These are phyloP conservation scores for Phlebiopsis flavidoalba DNA, from an alignment of 768 basidiomycete species.

Conservation along the genomic window DNA sequence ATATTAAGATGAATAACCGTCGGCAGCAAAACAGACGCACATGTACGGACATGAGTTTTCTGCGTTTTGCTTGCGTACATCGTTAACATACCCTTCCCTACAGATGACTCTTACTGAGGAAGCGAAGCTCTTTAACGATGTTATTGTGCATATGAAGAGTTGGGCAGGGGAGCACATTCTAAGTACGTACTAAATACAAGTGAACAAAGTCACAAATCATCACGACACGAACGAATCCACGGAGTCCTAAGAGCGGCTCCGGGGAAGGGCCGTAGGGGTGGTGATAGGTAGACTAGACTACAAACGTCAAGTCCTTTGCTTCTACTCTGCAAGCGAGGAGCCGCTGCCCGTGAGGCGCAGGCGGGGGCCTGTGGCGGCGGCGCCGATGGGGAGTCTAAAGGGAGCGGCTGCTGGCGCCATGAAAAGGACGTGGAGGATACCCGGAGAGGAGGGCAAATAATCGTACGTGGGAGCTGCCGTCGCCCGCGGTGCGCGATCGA, in stretches of 20 bases:
- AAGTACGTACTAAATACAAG: not conserved
- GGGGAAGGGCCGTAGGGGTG: not conserved
- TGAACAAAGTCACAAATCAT: not conserved
- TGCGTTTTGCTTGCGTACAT: no score
- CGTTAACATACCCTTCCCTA: no score
- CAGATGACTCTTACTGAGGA: no score
- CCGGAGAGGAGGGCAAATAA: constrained; percentile 40
- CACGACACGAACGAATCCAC: not conserved
- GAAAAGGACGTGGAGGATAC: constrained; percentile 36
- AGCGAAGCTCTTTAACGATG: constrained; percentile 17
- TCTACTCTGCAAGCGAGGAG: not conserved
- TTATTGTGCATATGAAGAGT: not conserved
- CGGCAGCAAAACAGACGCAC: no score
- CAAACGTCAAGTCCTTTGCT: not conserved
- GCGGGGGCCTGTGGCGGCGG: not conserved
- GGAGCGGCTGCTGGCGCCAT: constrained; percentile 35
- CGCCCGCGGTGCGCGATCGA: constrained; percentile 19
- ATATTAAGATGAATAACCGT: no score
- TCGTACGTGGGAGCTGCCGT: constrained; percentile 30
- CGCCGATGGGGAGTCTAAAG: constrained; percentile 18
- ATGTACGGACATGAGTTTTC: no score
- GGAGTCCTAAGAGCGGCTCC: not conserved
- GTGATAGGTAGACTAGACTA: not conserved
- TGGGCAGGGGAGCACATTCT: not conserved
- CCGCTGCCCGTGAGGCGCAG: not conserved